phyloP scores from a whole-genome alignment of 768 basidiomycete species.

The Russula brevipes region DNA sequence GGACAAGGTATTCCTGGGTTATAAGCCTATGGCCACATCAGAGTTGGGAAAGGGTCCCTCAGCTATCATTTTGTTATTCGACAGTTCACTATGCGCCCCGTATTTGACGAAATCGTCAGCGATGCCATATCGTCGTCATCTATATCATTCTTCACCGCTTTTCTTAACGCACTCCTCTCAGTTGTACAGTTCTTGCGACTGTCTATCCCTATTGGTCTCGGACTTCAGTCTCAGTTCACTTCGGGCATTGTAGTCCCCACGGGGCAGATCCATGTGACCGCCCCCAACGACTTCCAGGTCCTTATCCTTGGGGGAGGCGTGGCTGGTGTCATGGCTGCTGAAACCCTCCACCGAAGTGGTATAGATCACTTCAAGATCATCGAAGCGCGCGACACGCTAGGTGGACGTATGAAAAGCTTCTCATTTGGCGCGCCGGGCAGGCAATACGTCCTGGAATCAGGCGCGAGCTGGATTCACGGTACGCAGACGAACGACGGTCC shows the following conservation, averaged over 20 bases:
- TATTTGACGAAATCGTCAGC: slow-evolving; percentile 2
- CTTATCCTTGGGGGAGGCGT: slow-evolving; percentile 65
- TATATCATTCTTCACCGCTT: neutral
- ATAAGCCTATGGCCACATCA: neutral
- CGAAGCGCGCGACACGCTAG: slow-evolving; percentile 54
- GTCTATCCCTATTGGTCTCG: slow-evolving; percentile 6
- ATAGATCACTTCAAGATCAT: slow-evolving; percentile 56
- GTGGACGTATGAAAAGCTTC: slow-evolving; percentile 52
- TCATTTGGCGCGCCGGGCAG: slow-evolving; percentile 39
- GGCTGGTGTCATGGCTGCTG: slow-evolving; percentile 60
- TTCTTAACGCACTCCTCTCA: slow-evolving; percentile 9
- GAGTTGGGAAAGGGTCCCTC: neutral
- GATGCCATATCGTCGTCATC: slow-evolving; percentile 8
- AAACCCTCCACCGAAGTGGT: slow-evolving; percentile 49
- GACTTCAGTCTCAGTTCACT: slow-evolving; percentile 2
- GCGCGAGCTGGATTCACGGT: slow-evolving; percentile 58
- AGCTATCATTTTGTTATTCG: neutral
- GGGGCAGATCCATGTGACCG: slow-evolving; percentile 1
- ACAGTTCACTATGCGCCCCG: slow-evolving; percentile 14
- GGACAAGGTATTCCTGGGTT: neutral
- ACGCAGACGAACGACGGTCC: slow-evolving; percentile 45
- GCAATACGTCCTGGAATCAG: slow-evolving; percentile 45
- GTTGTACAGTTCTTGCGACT: slow-evolving; percentile 5
- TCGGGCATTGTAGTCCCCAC: slow-evolving; percentile 6
- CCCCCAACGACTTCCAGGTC: slow-evolving; percentile 35